Evolutionary conservation across 768 basidiomycete genomes (phyloP), one percentile per base, ranked within the genome.

Genomic region (Chalciporus sphaerocephalus): DNA sequence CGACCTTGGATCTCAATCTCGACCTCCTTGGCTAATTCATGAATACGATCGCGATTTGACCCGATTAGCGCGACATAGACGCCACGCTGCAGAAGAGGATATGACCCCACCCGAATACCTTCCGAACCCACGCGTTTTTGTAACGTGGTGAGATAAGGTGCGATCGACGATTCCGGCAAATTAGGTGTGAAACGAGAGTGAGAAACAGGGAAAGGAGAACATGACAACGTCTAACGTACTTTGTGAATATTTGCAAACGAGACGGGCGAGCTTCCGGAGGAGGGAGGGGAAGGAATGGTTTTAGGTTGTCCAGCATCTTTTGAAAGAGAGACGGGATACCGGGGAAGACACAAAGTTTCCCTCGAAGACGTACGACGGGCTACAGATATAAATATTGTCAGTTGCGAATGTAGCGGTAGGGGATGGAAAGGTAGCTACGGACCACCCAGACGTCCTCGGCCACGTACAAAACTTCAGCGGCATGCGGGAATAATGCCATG

Each of bases 341-440:
- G 0, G 94, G 94, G 67, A 97, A 85, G 21, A 97, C 73, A 66
- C 91, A 95, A 13, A 96, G 73, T 68, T 89, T 94, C 18, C 87
- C 86, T 55, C 80, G 80, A 2, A 96, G 72, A 15, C 92, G 76
- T 1, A 95, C 83, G 11, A 96, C 89, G 20, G 93, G 93, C 87
- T 90, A 55, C 24, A 11, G 37, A 2, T 45, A 0, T n/a, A n/a
- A n/a, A 40, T 33, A 21, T 10, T 6, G 6, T 38, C 9, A 30
- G 40, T 6, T 45, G 40, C 48, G 51, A 46, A 24, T 15, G 42
- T 15, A 27, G 22, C 1, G 1, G 23, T 4, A 6, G 17, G 16
- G 0, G 0, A 16, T 5, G 1, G 11, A n/a, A n/a, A 18, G 6
- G 27, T 15, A n/a, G 27, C 5, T 1, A 71, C 85, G 54, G 54